These are phyloP conservation scores for Puccinia triticina DNA, from an alignment of 1,284 basidiomycete genomes.

Conservation along the genomic window DNA sequence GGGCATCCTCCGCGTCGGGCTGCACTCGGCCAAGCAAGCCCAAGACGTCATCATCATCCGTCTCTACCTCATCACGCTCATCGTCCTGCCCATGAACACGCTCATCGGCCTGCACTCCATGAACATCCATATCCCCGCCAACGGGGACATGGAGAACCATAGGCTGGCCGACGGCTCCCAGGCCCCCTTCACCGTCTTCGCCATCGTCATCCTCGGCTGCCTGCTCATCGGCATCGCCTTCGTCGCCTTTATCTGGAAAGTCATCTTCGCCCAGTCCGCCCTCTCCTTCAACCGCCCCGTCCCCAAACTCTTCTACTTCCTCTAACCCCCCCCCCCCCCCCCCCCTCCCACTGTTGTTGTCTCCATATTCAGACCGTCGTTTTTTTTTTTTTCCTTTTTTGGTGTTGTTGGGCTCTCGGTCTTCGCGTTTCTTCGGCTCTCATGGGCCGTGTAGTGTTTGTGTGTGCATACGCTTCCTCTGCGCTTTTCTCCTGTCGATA, in stretches of 20 bases:
- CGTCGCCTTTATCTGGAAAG: conserved; percentile 7
- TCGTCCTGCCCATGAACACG: conserved; percentile 24
- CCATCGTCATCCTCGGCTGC: not conserved
- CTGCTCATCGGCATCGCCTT: not conserved
- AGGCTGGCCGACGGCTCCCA: not conserved
- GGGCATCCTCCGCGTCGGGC: conserved; percentile 71
- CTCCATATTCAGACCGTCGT: no score
- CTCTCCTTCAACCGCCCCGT: not conserved
- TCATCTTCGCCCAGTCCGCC: not conserved
- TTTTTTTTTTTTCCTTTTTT: no score
- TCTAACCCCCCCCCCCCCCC: not conserved
- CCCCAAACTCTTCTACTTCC: not conserved
- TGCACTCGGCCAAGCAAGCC: conserved; percentile 58
- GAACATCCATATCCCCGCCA: conserved; percentile 46
- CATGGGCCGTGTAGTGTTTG: no score
- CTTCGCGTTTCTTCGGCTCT: no score
- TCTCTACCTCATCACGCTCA: conserved; percentile 29
- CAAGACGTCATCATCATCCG: conserved; percentile 41
- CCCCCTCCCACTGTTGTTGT: no score
- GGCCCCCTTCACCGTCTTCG: conserved; percentile 28
- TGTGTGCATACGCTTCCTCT: no score
- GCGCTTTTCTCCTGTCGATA: no score
- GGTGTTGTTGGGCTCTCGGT: no score
- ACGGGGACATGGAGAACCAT: conserved; percentile 29
- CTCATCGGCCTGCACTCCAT: conserved; percentile 42